Evolutionary conservation across 2,329 filamentous ascomycete species (phyloP), one percentile per base, ranked within the genome.

Genomic region (Claviceps sorghi): DNA sequence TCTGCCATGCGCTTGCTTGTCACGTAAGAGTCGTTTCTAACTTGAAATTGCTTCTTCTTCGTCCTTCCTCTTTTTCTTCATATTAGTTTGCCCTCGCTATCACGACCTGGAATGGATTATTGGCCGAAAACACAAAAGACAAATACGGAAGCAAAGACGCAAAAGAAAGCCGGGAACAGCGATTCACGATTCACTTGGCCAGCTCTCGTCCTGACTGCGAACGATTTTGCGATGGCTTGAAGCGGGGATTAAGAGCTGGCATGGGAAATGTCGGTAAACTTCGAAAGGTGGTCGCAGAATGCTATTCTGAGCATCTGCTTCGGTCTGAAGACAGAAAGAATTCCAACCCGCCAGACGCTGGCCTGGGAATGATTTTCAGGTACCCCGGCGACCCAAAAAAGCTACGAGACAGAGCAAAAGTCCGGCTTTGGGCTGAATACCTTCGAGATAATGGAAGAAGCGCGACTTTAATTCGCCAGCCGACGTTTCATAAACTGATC

Each of bases 341-440:
- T 26, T 74, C 72, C 41, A 58, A 50, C 4, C 68, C 68, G 1
- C 91, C 93, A n/a, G 91, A 98, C 68, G 93, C 90, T 22, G 93
- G 93, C 1, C 73, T 98, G 38, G 93, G 93, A 38, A 87, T 94
- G 78, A 58, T 94, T 15, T 98, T 96, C 68, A 83, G 85, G 62
- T 98, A 98, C 64, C 93, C 93, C 1, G 93, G 93, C 53, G 94
- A 98, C 70, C 80, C 90, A 40, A 87, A 90, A 64, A 97, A 97
- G 69, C 76, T 97, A 54, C 80, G 93, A 59, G 93, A 98, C 66
- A 79, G 89, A 53, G 95, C 91, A 63, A 98, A 98, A 73, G 97
- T 98, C 86, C 79, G 93, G 46, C 71, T 98, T 42, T 98, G 93
- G 93, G 88, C 87, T 53, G 93, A 98, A 69, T 98, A 98, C 66